Evolutionary conservation across 495 filamentous ascomycete genomes (phyloP).

Genomic region (Sordaria brevicollis): DNA sequence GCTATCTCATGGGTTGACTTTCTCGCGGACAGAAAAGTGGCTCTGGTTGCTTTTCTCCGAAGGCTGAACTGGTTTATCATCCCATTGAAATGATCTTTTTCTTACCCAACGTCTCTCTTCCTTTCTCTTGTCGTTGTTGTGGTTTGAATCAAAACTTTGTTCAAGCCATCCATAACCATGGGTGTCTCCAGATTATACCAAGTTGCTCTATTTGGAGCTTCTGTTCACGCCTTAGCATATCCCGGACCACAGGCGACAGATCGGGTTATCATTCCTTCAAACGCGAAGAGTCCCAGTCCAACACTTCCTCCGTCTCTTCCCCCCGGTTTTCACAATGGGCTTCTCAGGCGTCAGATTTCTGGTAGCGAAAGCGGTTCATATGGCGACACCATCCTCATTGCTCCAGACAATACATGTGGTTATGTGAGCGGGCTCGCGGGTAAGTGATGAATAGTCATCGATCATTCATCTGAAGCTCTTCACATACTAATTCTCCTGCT

Average conservation of each 20-base stretch:
- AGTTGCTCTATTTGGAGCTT: conserved; percentile 22
- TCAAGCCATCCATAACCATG: conserved; percentile 1
- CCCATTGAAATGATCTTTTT: neutral
- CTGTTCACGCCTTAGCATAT: conserved; percentile 24
- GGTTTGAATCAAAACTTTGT: neutral
- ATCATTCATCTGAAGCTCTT: neutral
- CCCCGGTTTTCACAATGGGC: conserved; percentile 11
- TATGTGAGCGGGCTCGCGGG: conserved; percentile 29
- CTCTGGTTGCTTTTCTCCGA: neutral
- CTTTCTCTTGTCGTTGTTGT: neutral
- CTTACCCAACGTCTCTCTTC: neutral
- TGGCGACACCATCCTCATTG: conserved; percentile 26
- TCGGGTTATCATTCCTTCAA: conserved; percentile 6
- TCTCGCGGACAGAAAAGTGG: neutral
- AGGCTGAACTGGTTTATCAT: neutral
- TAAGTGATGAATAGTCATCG: neutral
- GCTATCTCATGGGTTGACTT: neutral
- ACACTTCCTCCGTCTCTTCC: conserved; percentile 24
- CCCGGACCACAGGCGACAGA: conserved; percentile 23
- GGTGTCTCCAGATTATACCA: conserved; percentile 1
- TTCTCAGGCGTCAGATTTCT: conserved; percentile 18
- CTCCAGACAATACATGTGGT: conserved; percentile 40
- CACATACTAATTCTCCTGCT: neutral
- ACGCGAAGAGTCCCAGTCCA: conserved; percentile 16
- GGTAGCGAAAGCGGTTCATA: neutral